Base-by-base conservation (phyloP, 2,329 filamentous ascomycete genomes). In the Aureobasidium sp. region DNA sequence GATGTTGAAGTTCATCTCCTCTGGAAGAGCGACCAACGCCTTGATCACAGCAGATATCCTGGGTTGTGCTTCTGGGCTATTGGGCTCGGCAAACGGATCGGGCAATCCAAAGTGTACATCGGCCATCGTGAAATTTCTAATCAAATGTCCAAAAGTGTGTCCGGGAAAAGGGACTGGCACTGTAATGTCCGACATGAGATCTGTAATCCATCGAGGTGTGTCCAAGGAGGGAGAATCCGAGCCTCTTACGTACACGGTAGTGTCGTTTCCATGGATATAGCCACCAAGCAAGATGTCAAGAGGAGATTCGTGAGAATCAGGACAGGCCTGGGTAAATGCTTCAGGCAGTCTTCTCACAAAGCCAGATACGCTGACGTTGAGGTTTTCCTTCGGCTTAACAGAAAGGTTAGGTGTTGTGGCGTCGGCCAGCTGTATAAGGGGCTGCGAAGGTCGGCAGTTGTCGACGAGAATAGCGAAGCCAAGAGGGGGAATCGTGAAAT, bases 21-120 rank as follows among this genome's bases (percentile, higher is more conserved):
- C 81, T 0, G 94, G 94, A 35, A 97, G 73, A 11, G 79, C 84
- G 27, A 95, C 87, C 19, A 92, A 78, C 11, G 92, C 92, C 62
- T 89, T 79, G 47, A 96, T 87, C 21, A 87, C 86, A 3, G 92
- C 92, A 31, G 90, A 95, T 17, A 99, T 85, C 59, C 83, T 85
- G 10, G 92, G 91, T 59, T 87, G 83, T 4, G 87, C 80, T 54
- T 86, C 84, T 0, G 90, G 88, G 11, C 86, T 84, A 61, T 81
- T 83, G 0, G 89, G 89, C 19, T 91, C 85, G 2, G 90, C 89
- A 67, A 87, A 83, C 0, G 89, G 88, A 67, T 91, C 84, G 0
- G 94, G 94, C 47, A 99, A 77, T 51, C 83, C 84, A 72, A 99
- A 96, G 67, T 95, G 85, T 42, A 95, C 90, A 69, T 96, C 83